Evolutionary conservation across 495 filamentous ascomycete species (phyloP).

Genomic region (Lindgomyces ingoldianus): DNA sequence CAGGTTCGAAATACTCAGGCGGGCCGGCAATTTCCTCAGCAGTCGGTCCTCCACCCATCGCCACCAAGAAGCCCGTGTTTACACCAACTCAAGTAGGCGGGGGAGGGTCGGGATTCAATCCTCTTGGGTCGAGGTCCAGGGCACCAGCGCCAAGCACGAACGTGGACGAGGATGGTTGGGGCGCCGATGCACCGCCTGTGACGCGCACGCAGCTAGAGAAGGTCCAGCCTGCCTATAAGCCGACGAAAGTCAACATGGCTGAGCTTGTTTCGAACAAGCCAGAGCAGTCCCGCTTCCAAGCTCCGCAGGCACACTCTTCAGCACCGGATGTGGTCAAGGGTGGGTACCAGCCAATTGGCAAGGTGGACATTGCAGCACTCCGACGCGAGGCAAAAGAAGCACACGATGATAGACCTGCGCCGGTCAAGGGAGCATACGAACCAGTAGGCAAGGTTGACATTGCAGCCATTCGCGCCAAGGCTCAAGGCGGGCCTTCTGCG

Average conservation of each 20-base stretch:
- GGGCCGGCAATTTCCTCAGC: constrained; percentile 56
- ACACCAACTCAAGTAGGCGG: constrained; percentile 72
- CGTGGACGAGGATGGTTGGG: constrained; percentile 83
- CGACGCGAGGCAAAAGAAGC: constrained; percentile 72
- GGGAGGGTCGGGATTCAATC: constrained; percentile 62
- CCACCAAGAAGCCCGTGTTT: constrained; percentile 85
- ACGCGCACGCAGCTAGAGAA: constrained; percentile 88
- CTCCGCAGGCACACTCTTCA: constrained; percentile 45
- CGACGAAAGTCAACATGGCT: constrained; percentile 88
- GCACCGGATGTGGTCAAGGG: constrained; percentile 72
- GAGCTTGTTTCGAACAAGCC: constrained; percentile 69
- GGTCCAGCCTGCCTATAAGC: constrained; percentile 87
- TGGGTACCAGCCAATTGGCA: constrained; percentile 93
- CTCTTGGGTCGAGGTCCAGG: constrained; percentile 58
- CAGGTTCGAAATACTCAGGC: constrained; percentile 88
- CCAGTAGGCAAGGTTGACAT: constrained; percentile 95
- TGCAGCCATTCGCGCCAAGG: constrained; percentile 80
- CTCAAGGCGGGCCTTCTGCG: constrained; percentile 59
- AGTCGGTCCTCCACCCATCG: constrained; percentile 60
- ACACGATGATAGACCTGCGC: constrained; percentile 73
- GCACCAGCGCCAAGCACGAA: constrained; percentile 50
- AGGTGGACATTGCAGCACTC: constrained; percentile 91
- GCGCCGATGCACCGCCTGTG: constrained; percentile 86
- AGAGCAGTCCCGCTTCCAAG: constrained; percentile 58
- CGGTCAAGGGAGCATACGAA: constrained; percentile 89